Evolutionary conservation across 805 yeast genomes (phyloP).

Genomic region (Kodamaea sagamina): DNA sequence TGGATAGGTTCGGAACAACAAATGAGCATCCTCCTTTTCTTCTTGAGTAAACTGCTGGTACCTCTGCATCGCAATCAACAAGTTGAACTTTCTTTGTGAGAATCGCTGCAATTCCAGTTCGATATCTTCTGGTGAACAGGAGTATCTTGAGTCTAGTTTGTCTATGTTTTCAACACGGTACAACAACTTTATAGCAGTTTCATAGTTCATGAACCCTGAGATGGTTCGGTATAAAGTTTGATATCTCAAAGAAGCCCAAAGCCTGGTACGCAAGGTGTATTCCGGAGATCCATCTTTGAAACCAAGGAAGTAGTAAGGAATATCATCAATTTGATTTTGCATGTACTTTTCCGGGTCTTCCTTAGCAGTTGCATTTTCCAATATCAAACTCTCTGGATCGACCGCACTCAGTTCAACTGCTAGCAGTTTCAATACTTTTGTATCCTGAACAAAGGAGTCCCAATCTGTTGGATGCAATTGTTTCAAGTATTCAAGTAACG

Average conservation of each 20-base stretch:
- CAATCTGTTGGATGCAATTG: constrained; percentile 73
- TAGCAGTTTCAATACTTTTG: constrained; percentile 46
- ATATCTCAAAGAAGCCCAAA: constrained; percentile 84
- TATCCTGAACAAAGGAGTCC: constrained; percentile 76
- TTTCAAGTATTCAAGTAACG: constrained; percentile 79
- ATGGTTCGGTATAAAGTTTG: constrained; percentile 84
- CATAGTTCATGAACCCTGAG: constrained; percentile 81
- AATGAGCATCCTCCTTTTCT: constrained; percentile 68
- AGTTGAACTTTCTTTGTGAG: constrained; percentile 74
- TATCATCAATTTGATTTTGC: constrained; percentile 41
- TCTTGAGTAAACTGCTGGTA: constrained; percentile 60
- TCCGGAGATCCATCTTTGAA: constrained; percentile 67
- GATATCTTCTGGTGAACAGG: constrained; percentile 5
- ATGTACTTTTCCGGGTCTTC: constrained; percentile 3
- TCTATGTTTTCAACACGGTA: constrained; percentile 65
- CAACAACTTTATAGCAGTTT: constrained; percentile 68
- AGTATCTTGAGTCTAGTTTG: constrained; percentile 13
- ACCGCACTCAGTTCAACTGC: not conserved
- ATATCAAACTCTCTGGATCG: not conserved
- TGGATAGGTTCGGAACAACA: constrained; percentile 73
- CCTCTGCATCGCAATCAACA: constrained; percentile 88
- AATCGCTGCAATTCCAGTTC: constrained; percentile 15
- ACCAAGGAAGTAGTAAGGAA: constrained; percentile 73
- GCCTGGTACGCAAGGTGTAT: constrained; percentile 67
- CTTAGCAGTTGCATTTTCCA: constrained; percentile 2